Conservation (phyloP, 768 basidiomycete species). For the Auricularia sp. region DNA sequence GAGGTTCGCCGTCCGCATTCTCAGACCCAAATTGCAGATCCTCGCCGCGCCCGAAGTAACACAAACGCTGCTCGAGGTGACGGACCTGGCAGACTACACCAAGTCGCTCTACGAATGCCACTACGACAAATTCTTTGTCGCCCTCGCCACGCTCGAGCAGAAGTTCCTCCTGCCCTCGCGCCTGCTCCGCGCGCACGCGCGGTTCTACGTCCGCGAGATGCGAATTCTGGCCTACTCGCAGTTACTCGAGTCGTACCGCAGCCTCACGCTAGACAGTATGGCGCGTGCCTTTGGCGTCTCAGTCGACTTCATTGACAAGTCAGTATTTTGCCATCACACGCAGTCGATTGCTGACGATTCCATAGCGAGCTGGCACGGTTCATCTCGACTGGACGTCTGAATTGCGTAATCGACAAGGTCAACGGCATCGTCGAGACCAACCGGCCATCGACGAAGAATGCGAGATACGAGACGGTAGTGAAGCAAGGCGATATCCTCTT, state of each 20-base stretch:
- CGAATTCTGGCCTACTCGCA: slow-evolving; percentile 89
- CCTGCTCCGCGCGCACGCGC: slow-evolving; percentile 73
- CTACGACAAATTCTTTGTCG: slow-evolving; percentile 88
- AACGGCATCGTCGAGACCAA: slow-evolving; percentile 89
- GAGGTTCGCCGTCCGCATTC: too few relatives aligned
- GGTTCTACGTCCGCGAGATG: slow-evolving; percentile 92
- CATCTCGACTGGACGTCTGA: slow-evolving; percentile 77
- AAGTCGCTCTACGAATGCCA: slow-evolving; percentile 87
- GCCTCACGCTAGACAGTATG: slow-evolving; percentile 80
- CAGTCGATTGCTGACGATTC: not conserved
- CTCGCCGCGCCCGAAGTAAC: slow-evolving; percentile 82
- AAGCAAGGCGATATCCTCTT: slow-evolving; percentile 86
- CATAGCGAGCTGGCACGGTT: slow-evolving; percentile 81
- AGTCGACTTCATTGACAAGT: slow-evolving; percentile 80
- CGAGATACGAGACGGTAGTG: slow-evolving; percentile 88
- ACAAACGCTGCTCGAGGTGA: slow-evolving; percentile 72
- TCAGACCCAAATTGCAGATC: slow-evolving; percentile 37
- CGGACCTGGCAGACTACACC: slow-evolving; percentile 71
- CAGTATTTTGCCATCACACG: slow-evolving; percentile 22
- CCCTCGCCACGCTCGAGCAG: slow-evolving; percentile 85
- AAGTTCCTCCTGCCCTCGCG: slow-evolving; percentile 80
- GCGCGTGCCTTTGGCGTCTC: slow-evolving; percentile 83
- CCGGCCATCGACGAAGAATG: slow-evolving; percentile 62
- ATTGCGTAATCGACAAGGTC: slow-evolving; percentile 92
- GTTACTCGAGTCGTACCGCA: slow-evolving; percentile 83